These are phyloP conservation scores for Ajuga reptans DNA, from an alignment of 305 asterid genomes.

Conservation along the genomic window DNA sequence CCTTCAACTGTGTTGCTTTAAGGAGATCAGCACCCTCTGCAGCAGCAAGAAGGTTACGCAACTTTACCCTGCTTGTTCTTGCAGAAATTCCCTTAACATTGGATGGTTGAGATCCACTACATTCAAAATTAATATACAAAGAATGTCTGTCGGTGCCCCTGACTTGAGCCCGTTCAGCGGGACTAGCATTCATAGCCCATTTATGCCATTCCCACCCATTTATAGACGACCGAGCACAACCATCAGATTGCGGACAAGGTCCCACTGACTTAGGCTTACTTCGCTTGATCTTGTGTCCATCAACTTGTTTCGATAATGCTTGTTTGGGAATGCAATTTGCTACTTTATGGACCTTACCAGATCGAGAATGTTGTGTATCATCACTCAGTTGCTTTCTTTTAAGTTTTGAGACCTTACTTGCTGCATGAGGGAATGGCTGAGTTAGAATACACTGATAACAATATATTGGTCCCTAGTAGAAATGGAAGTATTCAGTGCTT, in stretches of 20 bases:
- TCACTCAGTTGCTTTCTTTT: constrained; percentile 48
- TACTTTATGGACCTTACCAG: constrained; percentile 47
- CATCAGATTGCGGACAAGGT: constrained; percentile 58
- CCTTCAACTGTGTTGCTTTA: constrained; percentile 92
- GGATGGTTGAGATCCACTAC: constrained; percentile 42
- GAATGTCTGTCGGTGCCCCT: constrained; percentile 54
- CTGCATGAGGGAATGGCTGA: constrained; percentile 33
- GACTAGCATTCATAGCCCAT: constrained; percentile 79
- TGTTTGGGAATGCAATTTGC: constrained; percentile 38
- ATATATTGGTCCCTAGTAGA: constrained; percentile 18
- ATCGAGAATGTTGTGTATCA: constrained; percentile 34
- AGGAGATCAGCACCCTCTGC: constrained; percentile 99
- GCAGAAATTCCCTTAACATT: constrained; percentile 82
- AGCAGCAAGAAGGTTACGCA: constrained; percentile 95
- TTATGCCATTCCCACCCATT: constrained; percentile 97
- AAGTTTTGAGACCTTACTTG: constrained; percentile 39
- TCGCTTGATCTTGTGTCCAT: constrained; percentile 28
- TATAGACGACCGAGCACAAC: constrained; percentile 89
- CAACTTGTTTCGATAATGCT: constrained; percentile 33
- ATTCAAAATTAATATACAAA: constrained; percentile 36
- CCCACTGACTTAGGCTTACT: constrained; percentile 34
- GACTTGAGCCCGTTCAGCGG: constrained; percentile 60
- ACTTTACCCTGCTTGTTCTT: constrained; percentile 86
- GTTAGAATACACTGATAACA: constrained; percentile 18
- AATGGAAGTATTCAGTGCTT: constrained; percentile 21